Conservation (phyloP, 441 rosid genomes). For the Adansonia gregorii region DNA sequence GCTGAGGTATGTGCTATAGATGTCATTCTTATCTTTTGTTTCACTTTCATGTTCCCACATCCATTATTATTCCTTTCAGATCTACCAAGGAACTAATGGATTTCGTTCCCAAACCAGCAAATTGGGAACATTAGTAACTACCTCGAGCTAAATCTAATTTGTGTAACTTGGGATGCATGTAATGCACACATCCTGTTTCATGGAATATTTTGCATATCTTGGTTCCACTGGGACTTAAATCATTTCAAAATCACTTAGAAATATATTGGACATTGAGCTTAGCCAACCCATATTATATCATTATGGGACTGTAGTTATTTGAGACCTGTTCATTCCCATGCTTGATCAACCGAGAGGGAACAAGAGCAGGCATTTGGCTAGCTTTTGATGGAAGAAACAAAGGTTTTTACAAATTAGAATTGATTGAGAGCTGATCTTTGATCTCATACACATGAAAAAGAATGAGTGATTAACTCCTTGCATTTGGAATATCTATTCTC, state of each 20-base stretch:
- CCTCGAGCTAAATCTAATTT: not conserved
- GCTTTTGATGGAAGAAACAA: slow-evolving; percentile 6
- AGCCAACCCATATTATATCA: not conserved
- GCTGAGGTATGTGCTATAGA: slow-evolving; percentile 65
- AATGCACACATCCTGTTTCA: not conserved
- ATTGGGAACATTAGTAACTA: not conserved
- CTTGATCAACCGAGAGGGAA: not conserved
- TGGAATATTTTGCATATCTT: not conserved
- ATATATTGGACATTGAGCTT: not conserved
- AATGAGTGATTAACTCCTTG: not conserved
- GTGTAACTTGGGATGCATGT: not conserved
- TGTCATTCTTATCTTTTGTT: slow-evolving; percentile 14
- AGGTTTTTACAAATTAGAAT: not conserved
- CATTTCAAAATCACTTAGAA: not conserved
- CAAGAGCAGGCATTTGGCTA: not conserved
- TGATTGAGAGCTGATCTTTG: slow-evolving; percentile 1
- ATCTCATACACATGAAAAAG: slow-evolving; percentile 6
- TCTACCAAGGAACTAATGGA: not conserved
- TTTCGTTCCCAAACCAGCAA: slow-evolving; percentile 7
- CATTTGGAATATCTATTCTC: not conserved
- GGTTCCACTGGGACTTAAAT: not conserved
- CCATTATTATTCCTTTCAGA: not conserved
- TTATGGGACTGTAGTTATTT: not conserved
- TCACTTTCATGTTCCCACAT: slow-evolving; percentile 2
- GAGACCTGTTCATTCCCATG: not conserved